Base-by-base conservation (phyloP, 1,284 basidiomycete genomes). In the Cryptococcus deneoformans region DNA sequence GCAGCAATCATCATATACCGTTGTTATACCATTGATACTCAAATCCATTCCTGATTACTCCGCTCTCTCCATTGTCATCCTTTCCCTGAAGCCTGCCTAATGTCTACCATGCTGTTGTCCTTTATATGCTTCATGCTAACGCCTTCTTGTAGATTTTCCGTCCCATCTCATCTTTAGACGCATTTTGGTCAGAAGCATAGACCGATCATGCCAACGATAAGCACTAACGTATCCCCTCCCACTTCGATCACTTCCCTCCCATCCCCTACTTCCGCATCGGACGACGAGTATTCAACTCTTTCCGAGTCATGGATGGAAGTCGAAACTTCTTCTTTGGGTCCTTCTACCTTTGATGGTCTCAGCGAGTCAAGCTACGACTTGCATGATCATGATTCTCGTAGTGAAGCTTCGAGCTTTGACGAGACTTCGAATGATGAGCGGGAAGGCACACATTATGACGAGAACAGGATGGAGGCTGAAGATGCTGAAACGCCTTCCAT, bases 331-430 rank as follows among this genome's bases (percentile, higher is more conserved):
- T 92, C 89, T 76, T 81, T 85, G 14, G 57, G 54, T 20, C 57
- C 54, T 9, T 61, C 60, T 5, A 42, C 87, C 62, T 88, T 90
- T 4, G 70, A 79, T 40, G 90, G 91, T 70, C 84, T 91, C 68
- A 80, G 81, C 12, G 62, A 62, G 20, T 57, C 54, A 5, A 20
- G 40, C 34, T 39, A 34, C 20, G 50, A 55, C 39, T 48, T 20
- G 11, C 39, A 29, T 24, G 59, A 60, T 36, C 54, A 57, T 40
- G 58, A 60, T 12, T 46, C 54, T 6, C 50, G 47, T 8, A 47
- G 46, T 35, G 46, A 47, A 34, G 12, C 46, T 8, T 47, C 46
- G 3, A 47, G 46, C 14, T 47, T 47, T 35, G 43, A 44, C 43
- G 16, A 16, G 16, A 29, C 24, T 29, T 47, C 46, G 6, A 47